Percentiles rank a stretch among this genome's conserved stretches.
These are phyloP conservation scores for Mortierella sp. DNA, from an alignment of 371 early-diverging fungal species.

Conservation along the genomic window DNA sequence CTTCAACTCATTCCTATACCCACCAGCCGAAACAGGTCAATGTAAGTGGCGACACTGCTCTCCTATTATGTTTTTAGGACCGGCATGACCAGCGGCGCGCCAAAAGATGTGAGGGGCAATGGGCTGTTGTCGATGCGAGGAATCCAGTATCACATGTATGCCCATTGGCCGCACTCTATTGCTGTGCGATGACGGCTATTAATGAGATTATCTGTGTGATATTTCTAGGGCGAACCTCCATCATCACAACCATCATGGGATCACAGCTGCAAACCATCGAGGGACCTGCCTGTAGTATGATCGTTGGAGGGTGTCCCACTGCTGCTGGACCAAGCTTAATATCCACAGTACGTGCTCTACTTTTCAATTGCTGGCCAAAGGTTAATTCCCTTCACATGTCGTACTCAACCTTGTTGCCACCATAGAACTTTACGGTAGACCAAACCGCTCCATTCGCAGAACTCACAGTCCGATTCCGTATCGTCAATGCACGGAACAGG, in stretches of 20 bases:
- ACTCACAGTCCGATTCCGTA: slow-evolving; percentile 29
- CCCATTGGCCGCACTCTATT: background rate
- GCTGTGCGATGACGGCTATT: too few relatives aligned
- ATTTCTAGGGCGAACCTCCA: slow-evolving; percentile 25
- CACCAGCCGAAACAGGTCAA: slow-evolving; percentile 28
- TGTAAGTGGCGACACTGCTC: slow-evolving; percentile 45
- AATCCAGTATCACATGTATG: background rate
- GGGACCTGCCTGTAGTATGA: slow-evolving; percentile 28
- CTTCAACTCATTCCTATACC: slow-evolving; percentile 23
- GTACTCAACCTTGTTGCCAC: too few relatives aligned
- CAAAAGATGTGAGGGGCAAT: too few relatives aligned
- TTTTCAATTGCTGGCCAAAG: background rate
- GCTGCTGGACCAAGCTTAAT: slow-evolving; percentile 13
- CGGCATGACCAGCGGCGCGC: too few relatives aligned
- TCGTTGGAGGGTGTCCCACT: slow-evolving; percentile 30
- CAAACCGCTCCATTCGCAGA: slow-evolving; percentile 46
- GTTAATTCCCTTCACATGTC: too few relatives aligned
- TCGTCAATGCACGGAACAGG: slow-evolving; percentile 23
- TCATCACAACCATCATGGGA: slow-evolving; percentile 17
- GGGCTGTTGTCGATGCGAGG: background rate
- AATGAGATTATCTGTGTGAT: background rate
- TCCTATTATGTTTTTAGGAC: too few relatives aligned
- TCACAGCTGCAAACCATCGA: slow-evolving; percentile 18
- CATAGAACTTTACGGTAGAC: slow-evolving; percentile 30
- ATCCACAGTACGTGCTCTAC: slow-evolving; percentile 18